Percentiles rank a stretch among this genome's conserved stretches.
These are phyloP conservation scores for Marasmius tenuissimus DNA, from an alignment of 1,284 basidiomycete species.

Conservation along the genomic window DNA sequence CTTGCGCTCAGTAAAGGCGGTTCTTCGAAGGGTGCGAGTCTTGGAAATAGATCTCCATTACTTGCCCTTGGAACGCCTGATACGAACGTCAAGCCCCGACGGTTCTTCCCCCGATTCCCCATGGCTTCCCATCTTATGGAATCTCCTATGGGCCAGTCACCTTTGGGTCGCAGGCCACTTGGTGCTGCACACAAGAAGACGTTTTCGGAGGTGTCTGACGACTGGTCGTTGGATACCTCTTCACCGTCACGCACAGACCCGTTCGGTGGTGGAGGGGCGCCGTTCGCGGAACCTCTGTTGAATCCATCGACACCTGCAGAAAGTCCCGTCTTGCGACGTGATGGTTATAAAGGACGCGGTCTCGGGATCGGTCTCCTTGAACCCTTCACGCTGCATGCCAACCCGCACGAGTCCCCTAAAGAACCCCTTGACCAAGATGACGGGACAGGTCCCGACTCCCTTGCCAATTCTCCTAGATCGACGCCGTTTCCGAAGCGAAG, in stretches of 20 bases:
- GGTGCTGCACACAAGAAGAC: slow-evolving; percentile 27
- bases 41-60: slow-evolving; percentile 9
- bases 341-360: slow-evolving; percentile 35
- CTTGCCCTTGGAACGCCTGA: slow-evolving; percentile 34
- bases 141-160: slow-evolving; percentile 15
- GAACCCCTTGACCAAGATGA: slow-evolving; percentile 18
- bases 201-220: slow-evolving; percentile 42
- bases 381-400: slow-evolving; percentile 41
- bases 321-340: slow-evolving; percentile 59
- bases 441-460: slow-evolving; percentile 19
- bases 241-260: slow-evolving; percentile 25
- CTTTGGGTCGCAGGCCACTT: not conserved
- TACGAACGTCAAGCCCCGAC: slow-evolving; percentile 31
- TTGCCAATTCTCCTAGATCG: slow-evolving; percentile 17
- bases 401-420: not conserved
- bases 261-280: slow-evolving; percentile 11
- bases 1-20: not conserved
- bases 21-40: not conserved
- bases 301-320: slow-evolving; percentile 44
- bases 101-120: slow-evolving; percentile 33
- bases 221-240: slow-evolving; percentile 46
- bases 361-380: slow-evolving; percentile 56
- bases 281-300: slow-evolving; percentile 34
- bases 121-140: slow-evolving; percentile 15
- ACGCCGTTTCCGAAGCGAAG: slow-evolving; percentile 49